Base-by-base conservation (phyloP, 2,329 filamentous ascomycete genomes). In the Claviceps quebecensis region DNA sequence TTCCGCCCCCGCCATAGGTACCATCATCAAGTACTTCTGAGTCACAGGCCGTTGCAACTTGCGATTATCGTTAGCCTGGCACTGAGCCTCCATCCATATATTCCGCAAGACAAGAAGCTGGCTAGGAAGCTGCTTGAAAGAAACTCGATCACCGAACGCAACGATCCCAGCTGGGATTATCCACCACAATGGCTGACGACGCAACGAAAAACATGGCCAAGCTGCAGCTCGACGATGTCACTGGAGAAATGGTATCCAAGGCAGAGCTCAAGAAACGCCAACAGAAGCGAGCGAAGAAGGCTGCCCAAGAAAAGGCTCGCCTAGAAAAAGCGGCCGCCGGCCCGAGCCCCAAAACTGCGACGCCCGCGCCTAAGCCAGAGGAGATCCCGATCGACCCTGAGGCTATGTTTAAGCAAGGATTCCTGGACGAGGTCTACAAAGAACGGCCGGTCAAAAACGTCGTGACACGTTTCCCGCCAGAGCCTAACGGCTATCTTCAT, bases 401-500 rank as follows among this genome's bases (percentile, higher is more conserved):
- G 55, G 73, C 77, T 57, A 89, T 90, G 78, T 91, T 90, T 73
- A 86, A 87, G 69, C 77, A 81, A 61, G 86, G 86, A 40, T 91
- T 88, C 69, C 74, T 90, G 38, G 73, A 76, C 49, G 80, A 84
- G 4, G 84, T 90, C 34, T 87, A 83, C 69, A 77, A 82, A 55
- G 78, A 84, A 66, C 75, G 80, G 47, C 81, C 82, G 2, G 71
- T 73, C 45, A 77, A 76, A 57, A 69, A 72, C 14, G 80, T 84
- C 19, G 67, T 83, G 47, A 89, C 85, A 4, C 80, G 86, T 58
- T 90, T 91, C 63, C 86, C 86, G 2, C 86, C 86, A 19, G 86
- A 91, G 69, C 93, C 93, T 47, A 97, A 97, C 66, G 93, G 91
- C 51, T 96, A 85, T 65, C 77, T 96, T 9, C 90, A 96, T 64